These are phyloP conservation scores for Forsythia viridissima DNA, from an alignment of 257 asterid species.

Conservation along the genomic window DNA sequence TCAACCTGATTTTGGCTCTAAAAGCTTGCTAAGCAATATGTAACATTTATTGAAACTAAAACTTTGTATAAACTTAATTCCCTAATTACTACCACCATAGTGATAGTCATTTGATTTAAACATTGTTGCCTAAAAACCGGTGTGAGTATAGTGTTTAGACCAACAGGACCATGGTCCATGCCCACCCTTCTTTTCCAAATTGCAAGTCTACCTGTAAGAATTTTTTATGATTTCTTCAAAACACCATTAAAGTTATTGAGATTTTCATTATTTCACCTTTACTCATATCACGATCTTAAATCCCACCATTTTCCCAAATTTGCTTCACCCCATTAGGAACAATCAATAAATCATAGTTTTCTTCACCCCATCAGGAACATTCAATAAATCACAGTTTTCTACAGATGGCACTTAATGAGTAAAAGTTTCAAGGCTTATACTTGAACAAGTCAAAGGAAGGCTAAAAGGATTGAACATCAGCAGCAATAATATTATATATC, in stretches of 20 bases:
- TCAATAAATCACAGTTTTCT: neutral
- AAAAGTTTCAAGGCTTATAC: neutral
- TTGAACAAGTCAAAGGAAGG: neutral
- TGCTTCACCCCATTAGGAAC: neutral
- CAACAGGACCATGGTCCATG: neutral
- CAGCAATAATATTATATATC: neutral
- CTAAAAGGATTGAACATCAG: neutral
- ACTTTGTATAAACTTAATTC: neutral
- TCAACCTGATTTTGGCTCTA: slow-evolving; percentile 1
- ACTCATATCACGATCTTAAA: neutral
- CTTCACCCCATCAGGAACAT: neutral
- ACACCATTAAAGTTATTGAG: neutral
- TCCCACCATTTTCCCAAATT: neutral
- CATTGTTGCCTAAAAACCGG: neutral
- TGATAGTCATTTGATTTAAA: neutral
- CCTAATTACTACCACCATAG: neutral
- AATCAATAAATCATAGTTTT: neutral
- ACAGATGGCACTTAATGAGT: neutral
- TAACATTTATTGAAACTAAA: neutral
- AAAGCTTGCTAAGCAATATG: neutral
- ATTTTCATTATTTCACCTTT: too few relatives aligned
- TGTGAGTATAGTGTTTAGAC: neutral
- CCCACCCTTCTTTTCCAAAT: neutral
- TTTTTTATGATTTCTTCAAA: neutral
- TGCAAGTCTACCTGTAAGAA: neutral